Conservation (phyloP, 148 eudicot genomes). For the Nepenthes mirabilis region DNA sequence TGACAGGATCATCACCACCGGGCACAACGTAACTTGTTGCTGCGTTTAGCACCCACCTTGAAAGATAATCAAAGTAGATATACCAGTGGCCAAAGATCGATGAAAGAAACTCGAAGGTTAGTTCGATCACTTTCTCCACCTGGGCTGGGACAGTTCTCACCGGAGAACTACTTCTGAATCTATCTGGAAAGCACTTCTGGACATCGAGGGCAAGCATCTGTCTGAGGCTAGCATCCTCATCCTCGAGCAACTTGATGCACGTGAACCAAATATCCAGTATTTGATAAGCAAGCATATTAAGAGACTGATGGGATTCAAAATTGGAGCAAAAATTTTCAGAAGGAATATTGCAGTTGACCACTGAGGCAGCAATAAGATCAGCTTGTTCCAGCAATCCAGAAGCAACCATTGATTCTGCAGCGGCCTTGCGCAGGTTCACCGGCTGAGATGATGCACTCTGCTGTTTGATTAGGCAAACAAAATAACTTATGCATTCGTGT, state of each 20-base stretch:
- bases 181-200: conserved; percentile 46
- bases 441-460: conserved; percentile 72
- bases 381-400: conserved; percentile 81
- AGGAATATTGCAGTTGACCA: conserved; percentile 18
- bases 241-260: conserved; percentile 81
- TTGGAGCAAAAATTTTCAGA: conserved; percentile 14
- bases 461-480: conserved; percentile 36
- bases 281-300: conserved; percentile 34
- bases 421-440: conserved; percentile 72
- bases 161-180: conserved; percentile 12
- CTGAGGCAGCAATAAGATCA: conserved; percentile 29
- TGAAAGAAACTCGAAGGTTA: conserved; percentile 63
- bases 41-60: conserved; percentile 43
- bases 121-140: conserved; percentile 78
- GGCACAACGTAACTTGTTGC: conserved; percentile 35
- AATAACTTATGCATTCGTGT: conserved; percentile 40
- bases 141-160: conserved; percentile 54
- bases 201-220: conserved; percentile 52
- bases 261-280: conserved; percentile 65
- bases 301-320: conserved; percentile 19
- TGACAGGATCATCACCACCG: conserved; percentile 68
- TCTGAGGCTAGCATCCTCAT: conserved; percentile 69
- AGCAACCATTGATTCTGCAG: conserved; percentile 72
- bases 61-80: conserved; percentile 52
- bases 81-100: conserved; percentile 63